phyloP scores from a whole-genome alignment of 768 basidiomycete species.

The Russula lepida region DNA sequence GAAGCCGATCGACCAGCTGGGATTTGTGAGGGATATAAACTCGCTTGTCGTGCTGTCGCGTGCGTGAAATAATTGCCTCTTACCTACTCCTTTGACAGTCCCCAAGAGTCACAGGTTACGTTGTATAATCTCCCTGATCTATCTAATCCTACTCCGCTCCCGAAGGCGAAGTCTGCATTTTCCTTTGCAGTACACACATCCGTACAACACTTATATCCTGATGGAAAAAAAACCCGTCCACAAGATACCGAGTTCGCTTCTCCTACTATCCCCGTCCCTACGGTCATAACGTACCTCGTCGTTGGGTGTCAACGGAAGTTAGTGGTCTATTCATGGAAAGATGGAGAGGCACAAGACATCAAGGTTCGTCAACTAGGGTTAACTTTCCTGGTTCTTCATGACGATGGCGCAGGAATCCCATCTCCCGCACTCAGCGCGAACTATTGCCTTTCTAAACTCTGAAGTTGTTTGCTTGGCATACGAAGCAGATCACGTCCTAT shows the following conservation, averaged over 20 bases:
- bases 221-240: conserved; percentile 22
- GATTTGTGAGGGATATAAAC: conserved; percentile 77
- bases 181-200: conserved; percentile 70
- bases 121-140: conserved; percentile 71
- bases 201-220: conserved; percentile 37
- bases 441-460: conserved; percentile 62
- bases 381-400: background rate
- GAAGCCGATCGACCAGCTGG: conserved; percentile 81
- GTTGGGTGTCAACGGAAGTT: conserved; percentile 82
- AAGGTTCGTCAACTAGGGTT: conserved; percentile 41
- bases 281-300: conserved; percentile 64
- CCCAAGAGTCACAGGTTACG: conserved; percentile 60
- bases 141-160: conserved; percentile 58
- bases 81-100: background rate
- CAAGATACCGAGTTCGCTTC: conserved; percentile 19
- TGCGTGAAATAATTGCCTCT: conserved; percentile 28
- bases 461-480: conserved; percentile 68
- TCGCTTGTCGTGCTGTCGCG: conserved; percentile 81
- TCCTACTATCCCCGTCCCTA: conserved; percentile 44
- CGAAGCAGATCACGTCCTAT: conserved; percentile 70
- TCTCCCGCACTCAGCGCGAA: conserved; percentile 86
- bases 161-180: conserved; percentile 72
- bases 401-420: conserved; percentile 53
- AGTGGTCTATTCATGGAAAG: conserved; percentile 79
- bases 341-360: conserved; percentile 66